Evolutionary conservation across 202 grass and related monocot species (phyloP), one percentile per base, ranked within the genome.

Genomic region (Setaria italica): DNA sequence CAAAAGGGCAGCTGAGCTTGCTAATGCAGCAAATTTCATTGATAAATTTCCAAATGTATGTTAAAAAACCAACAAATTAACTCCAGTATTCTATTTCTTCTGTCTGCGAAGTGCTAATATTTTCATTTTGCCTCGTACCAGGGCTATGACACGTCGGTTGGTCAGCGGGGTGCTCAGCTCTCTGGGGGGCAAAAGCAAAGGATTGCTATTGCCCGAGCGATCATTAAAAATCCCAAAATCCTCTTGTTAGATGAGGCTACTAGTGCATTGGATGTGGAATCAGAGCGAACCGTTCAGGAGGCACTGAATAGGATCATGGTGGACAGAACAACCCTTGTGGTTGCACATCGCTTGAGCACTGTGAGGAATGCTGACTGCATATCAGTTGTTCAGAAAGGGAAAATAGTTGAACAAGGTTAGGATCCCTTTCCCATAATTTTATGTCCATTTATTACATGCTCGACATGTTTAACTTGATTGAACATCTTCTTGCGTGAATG

Each of bases 381-480:
- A 66, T 94, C 94, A 37, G 91, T 97, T 30, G 90, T 97, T 67
- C 90, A 87, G 48, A 69, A 90, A 72, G 92, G 94, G 32, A 94
- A 94, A 86, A 93, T 97, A 53, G 91, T 97, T 69, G 91, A 97
- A 88, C 94, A 97, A 94, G 94, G 94, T 97, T 14, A 60, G 33
- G 46, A 83, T 70, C 35, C 33, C 42, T 30, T 72, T 66, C 13
- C 77, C 85, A 64, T 76, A 59, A 13, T 60, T 49, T 25, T 65
- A 11, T 30, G 51, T 67, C 62, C 74, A 60, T 65, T 55, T 35
- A 70, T 80, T 85, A 48, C 73, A 13, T 64, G 12, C 45, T 66
- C 33, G 25, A 21, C 48, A 79, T 73, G 72, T 78, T 54, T 67
- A 67, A 67, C 65, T 65, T 47, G 35, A 64, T 6, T 49, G 41